Base-by-base conservation (phyloP, 345 rosid genomes). In the Luvunga scandens region DNA sequence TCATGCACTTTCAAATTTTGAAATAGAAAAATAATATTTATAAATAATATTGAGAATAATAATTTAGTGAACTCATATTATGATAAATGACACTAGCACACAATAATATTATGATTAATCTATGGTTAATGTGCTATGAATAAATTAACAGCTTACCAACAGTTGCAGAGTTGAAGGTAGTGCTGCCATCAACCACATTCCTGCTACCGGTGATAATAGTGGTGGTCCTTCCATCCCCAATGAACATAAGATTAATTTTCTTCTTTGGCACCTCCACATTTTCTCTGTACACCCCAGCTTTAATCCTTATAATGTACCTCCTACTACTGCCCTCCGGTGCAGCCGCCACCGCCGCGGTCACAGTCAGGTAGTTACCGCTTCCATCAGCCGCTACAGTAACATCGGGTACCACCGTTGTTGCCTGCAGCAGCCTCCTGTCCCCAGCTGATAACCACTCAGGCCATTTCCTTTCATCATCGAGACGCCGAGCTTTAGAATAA, bases 351-450 rank as follows among this genome's bases (percentile, higher is more conserved):
- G 98, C 99, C 0, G 71, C 96, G 0, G 85, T 64, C 57, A 95
- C 89, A 1, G 98, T 95, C 80, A 10, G 80, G 68, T 80, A 87
- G 66, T 85, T 24, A 27, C 98, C 98, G 7, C 92, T 93, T 39
- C 98, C 98, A 59, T 93, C 98, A 4, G 92, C 92, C 0, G 98
- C 98, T 69, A 93, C 98, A 36, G 85, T 89, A 36, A 87, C 92
- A 61, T 93, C 77, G 0, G 95, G 92, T 28, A 80, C 88, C 81
- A 89, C 86, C 0, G 85, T 57, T 1, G 92, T 60, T 10, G 90
- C 83, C 84, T 93, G 97, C 69, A 91, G 81, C 75, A 92, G 85
- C 81, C 93, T 83, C 84, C 97, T 82, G 81, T 95, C 97, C 18
- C 89, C 98, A 0, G 67, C 88, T 36, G 98, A 86, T 83, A 94